A percentile compares a stretch with the other conserved stretches of the same genome.
phyloP scores from a whole-genome alignment of 495 filamentous ascomycete genomes.

The Podospora sp. region DNA sequence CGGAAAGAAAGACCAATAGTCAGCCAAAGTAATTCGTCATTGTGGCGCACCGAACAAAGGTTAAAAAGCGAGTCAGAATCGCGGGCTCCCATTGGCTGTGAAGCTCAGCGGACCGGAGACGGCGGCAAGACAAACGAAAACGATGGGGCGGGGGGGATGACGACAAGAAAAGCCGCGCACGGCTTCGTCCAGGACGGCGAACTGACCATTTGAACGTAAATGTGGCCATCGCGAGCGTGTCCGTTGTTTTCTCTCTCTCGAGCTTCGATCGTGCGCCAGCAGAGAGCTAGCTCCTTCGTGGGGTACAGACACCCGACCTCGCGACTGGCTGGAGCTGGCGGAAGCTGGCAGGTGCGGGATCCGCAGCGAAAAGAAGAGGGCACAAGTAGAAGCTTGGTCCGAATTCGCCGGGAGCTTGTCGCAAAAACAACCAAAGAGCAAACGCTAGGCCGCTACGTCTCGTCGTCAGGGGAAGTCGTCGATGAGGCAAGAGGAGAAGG shows the following conservation, averaged over 20 bases:
- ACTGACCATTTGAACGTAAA: constrained; percentile 60
- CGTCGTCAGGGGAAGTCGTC: neutral
- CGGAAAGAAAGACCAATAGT: constrained; percentile 14
- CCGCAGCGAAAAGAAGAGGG: neutral
- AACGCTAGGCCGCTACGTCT: neutral
- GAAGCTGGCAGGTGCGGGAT: neutral
- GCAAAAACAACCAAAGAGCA: neutral
- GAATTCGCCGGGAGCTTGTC: constrained; percentile 1
- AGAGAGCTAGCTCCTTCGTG: neutral
- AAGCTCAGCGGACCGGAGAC: neutral
- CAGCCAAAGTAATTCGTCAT: constrained; percentile 31
- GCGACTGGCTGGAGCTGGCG: neutral
- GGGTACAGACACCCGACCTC: neutral
- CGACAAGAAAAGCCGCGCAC: constrained; percentile 2
- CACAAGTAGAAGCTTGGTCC: neutral
- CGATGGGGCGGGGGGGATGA: constrained; percentile 13
- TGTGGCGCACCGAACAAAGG: constrained; percentile 21
- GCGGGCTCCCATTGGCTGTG: neutral
- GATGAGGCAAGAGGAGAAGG: neutral
- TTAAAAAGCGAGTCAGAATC: constrained; percentile 25
- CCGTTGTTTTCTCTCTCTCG: constrained; percentile 1
- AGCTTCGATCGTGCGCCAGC: neutral
- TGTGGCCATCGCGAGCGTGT: constrained; percentile 45
- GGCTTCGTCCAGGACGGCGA: neutral
- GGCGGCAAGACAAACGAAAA: neutral